Evolutionary conservation across 108 stramenopile species (phyloP).

Genomic region (Asterionellopsis glacialis): DNA sequence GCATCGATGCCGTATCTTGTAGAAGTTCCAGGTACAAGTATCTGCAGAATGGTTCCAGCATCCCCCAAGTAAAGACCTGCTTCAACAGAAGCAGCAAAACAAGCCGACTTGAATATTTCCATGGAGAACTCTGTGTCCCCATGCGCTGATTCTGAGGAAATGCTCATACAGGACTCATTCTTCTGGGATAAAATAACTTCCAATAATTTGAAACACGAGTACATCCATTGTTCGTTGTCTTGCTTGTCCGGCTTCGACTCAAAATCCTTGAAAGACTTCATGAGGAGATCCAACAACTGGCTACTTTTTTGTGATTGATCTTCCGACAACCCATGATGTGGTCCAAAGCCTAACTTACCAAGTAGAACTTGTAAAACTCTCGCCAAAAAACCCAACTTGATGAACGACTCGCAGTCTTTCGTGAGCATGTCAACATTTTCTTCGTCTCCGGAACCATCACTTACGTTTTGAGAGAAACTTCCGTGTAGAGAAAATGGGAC

Average conservation of each 20-base stretch:
- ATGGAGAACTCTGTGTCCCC: no score
- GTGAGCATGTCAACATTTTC: slow-evolving; percentile 42
- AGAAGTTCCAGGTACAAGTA: slow-evolving; percentile 49
- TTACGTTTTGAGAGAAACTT: slow-evolving; percentile 14
- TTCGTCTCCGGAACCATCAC: slow-evolving; percentile 15
- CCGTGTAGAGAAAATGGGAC: slow-evolving; percentile 38
- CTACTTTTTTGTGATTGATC: neutral
- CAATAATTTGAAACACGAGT: neutral
- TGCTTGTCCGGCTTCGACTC: no score
- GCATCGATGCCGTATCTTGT: slow-evolving; percentile 12
- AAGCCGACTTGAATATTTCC: slow-evolving; percentile 36
- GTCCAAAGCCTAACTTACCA: slow-evolving; percentile 23
- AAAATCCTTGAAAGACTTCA: no score
- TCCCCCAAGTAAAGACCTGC: slow-evolving; percentile 60
- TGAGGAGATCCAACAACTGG: no score
- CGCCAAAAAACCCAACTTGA: slow-evolving; percentile 70
- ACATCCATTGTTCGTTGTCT: no score
- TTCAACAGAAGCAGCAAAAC: slow-evolving; percentile 38
- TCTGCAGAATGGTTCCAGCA: slow-evolving; percentile 49
- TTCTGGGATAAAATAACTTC: neutral
- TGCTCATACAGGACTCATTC: no score
- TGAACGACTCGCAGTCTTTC: slow-evolving; percentile 61
- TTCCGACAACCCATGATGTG: neutral
- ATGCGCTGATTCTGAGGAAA: no score
- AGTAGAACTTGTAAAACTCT: slow-evolving; percentile 69